phyloP scores from a whole-genome alignment of 805 yeast species.

The Myxozyma geophila region DNA sequence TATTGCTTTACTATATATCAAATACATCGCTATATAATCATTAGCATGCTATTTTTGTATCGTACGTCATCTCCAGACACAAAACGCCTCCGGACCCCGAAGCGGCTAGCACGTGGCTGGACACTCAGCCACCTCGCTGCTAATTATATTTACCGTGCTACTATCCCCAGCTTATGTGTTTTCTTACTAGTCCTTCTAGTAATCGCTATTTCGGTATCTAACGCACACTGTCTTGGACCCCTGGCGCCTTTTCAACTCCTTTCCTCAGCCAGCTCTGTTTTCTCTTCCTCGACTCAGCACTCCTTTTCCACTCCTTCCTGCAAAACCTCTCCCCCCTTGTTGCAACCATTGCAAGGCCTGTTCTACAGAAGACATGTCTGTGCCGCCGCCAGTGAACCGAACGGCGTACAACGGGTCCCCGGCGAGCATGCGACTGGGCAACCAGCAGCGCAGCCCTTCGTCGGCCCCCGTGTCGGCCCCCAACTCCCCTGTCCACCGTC shows the following conservation, averaged over 20 bases:
- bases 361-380: not conserved
- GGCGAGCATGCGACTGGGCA: conserved; percentile 4
- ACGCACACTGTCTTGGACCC: too few species aligned
- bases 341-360: not conserved
- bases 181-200: not conserved
- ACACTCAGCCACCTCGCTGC: not conserved
- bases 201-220: too few species aligned
- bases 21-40: too few species aligned
- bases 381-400: conserved; percentile 7
- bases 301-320: too few species aligned
- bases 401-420: conserved; percentile 4
- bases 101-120: conserved; percentile 2
- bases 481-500: conserved; percentile 18
- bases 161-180: not conserved
- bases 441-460: not conserved
- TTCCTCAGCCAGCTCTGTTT: too few species aligned
- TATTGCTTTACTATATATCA: too few species aligned
- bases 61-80: not conserved
- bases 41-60: too few species aligned
- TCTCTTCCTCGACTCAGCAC: too few species aligned
- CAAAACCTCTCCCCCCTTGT: not conserved
- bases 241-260: too few species aligned
- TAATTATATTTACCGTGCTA: not conserved
- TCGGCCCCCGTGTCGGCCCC: not conserved
- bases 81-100: not conserved